These are phyloP conservation scores for Tolypocladium nubicola DNA, from an alignment of 2,329 filamentous ascomycete genomes.

Conservation along the genomic window DNA sequence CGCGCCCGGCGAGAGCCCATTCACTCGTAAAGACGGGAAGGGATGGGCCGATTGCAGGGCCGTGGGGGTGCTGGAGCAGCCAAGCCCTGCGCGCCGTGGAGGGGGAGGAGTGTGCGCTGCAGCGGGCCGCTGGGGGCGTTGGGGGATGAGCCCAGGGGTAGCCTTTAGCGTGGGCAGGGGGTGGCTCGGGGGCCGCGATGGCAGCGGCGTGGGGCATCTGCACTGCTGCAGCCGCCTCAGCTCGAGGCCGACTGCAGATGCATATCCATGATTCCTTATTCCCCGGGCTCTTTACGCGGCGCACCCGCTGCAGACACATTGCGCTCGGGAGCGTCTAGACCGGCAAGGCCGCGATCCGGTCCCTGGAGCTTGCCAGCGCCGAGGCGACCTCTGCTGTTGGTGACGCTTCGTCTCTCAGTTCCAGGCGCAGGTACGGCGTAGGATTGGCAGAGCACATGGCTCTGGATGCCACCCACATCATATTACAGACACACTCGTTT, in stretches of 20 bases:
- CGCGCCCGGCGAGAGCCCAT: no score
- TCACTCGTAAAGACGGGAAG: neutral
- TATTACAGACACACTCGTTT: neutral
- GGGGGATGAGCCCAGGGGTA: neutral
- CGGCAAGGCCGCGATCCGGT: neutral
- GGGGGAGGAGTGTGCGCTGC: neutral
- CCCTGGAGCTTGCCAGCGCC: neutral
- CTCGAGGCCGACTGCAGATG: neutral
- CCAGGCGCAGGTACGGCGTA: neutral
- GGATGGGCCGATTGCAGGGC: neutral
- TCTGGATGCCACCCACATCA: neutral
- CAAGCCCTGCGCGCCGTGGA: no score
- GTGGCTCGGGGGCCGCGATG: neutral
- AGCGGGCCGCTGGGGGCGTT: neutral
- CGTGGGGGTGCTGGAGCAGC: neutral
- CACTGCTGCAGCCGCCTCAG: neutral
- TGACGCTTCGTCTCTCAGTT: neutral
- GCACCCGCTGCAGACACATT: neutral
- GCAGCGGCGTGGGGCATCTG: neutral
- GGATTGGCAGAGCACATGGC: neutral
- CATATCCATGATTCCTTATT: neutral
- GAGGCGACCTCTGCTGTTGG: neutral
- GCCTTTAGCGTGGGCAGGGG: neutral
- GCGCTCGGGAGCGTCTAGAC: neutral
- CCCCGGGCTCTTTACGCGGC: neutral